Evolutionary conservation across 2,329 filamentous ascomycete species (phyloP), one percentile per base, ranked within the genome.

Genomic region (Lizonia empirigonia): DNA sequence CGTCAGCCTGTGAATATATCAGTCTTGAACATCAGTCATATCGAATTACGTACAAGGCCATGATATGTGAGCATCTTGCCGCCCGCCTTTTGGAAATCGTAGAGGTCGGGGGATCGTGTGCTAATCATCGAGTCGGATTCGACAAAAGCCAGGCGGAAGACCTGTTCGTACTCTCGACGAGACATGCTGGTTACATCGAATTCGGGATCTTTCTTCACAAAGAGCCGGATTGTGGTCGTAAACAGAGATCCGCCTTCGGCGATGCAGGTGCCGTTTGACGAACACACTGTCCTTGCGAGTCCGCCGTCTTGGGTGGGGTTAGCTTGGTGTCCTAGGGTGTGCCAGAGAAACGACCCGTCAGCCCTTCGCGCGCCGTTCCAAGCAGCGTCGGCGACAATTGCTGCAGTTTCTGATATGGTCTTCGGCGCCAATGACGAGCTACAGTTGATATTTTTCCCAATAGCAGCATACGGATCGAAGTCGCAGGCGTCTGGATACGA

Each of bases 51-150:
- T 47, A 50, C 50, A 7, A 60, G 20, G 7, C 66, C 65, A 32
- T 70, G 65, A 24, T 46, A 70, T 20, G 54, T 64, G 4, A 67
- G 55, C 23, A 70, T 51, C 27, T 67, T 70, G 7, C 58, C 62
- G 2, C 64, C 64, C 2, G 44, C 15, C 0, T 52, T 20, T 8
- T 51, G 50, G 40, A 62, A 67, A 0, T 55, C 42, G 6, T 53
- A 54, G 5, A 69, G 51, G 44, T 70, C 54, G 6, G 63, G 45
- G 8, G 59, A 49, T 13, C 32, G 44, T 1, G 51, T 60, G 3
- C 53, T 53, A 8, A 62, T 54, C 29, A 62, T 48, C 1, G 52
- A 60, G 19, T 53, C 45, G 22, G 44, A 64, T 16, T 59, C 35
- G 9, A 45, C 51, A 2, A 46, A 23, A 9, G 39, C 35, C n/a